These are phyloP conservation scores for Anisogramma anomala DNA, from an alignment of 2,329 filamentous ascomycete species.

Conservation along the genomic window DNA sequence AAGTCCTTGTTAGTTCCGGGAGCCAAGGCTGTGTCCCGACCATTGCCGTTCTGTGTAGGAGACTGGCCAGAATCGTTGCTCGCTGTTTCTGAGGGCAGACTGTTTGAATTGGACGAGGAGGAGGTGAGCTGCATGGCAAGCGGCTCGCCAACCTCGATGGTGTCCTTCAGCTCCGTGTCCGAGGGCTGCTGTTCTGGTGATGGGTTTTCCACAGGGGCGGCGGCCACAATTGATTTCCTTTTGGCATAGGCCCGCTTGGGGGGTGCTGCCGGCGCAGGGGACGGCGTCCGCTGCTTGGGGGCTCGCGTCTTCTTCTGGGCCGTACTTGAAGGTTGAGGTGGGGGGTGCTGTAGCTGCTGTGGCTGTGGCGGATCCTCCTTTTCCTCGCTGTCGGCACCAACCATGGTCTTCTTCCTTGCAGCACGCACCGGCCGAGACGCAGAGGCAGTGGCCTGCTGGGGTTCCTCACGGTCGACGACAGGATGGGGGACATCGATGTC, in stretches of 20 bases:
- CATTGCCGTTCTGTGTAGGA: neutral
- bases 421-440: constrained; percentile 3
- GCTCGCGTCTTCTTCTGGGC: constrained; percentile 3
- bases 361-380: neutral
- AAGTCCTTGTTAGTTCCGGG: constrained; percentile 1
- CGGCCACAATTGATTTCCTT: constrained; percentile 23
- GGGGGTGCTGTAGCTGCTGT: neutral
- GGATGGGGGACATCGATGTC: constrained; percentile 9
- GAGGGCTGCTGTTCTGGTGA: constrained; percentile 24
- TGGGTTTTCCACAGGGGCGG: constrained; percentile 17
- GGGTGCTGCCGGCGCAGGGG: constrained; percentile 20
- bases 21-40: neutral
- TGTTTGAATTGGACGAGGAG: constrained; percentile 7
- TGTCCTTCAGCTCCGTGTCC: constrained; percentile 42
- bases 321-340: neutral
- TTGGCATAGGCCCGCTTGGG: constrained; percentile 30
- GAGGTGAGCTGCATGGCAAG: constrained; percentile 6
- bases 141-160: constrained; percentile 41
- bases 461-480: constrained; percentile 11
- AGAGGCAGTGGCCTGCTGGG: constrained; percentile 7
- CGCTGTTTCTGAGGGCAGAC: constrained; percentile 12
- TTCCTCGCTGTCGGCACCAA: constrained; percentile 4
- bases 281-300: constrained; percentile 19
- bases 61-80: constrained; percentile 10
- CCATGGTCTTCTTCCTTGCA: constrained; percentile 6